Base-by-base conservation (phyloP, 306 rosid species). In the Aeschynomene evenia region DNA sequence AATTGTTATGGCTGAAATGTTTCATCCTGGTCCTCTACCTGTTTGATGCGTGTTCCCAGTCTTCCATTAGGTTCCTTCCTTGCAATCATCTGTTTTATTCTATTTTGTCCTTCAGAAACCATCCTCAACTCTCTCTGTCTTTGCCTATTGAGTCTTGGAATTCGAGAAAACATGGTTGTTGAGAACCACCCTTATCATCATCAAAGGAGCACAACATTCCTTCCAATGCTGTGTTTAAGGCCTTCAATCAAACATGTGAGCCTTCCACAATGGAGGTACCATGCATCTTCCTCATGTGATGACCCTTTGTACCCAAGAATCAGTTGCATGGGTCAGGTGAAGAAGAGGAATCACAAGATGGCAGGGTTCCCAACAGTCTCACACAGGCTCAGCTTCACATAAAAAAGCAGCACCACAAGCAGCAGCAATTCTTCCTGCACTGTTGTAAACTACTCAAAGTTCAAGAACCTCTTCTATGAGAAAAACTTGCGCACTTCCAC, bases 291-390 rank as follows among this genome's bases (percentile, higher is more conserved):
- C 6, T 73, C 84, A 18, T 57, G 77, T 62, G 64, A 69, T 5
- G 94, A 85, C 49, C 91, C 96, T 58, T 51, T 84, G 33, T 95
- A 97, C 39, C 99, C 99, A 1, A 89, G 73, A 84, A 91, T 91
- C 78, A 79, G 95, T 48, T 95, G 99, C 85, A 91, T 86, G 88
- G 99, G 99, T 59, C 97, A 95, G 68, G 99, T 95, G n/a, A n/a
- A n/a, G n/a, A n/a, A n/a, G 76, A 83, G 97, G 48, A 82, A 81
- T 80, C 88, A 91, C 89, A 91, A 67, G 68, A 87, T 88, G 1
- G 65, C 79, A 1, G 96, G 94, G 2, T 76, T 84, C 12, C 96
- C 95, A 33, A 14, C 72, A 46, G 49, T 85, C 28, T 20, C 10
- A 20, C 79, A 81, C 22, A 82, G 77, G 64, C 55, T 80, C 66